Evolutionary conservation across 1,139 yeast species (phyloP), one percentile per base, ranked within the genome.

Genomic region (Scheffersomyces parashehatae): DNA sequence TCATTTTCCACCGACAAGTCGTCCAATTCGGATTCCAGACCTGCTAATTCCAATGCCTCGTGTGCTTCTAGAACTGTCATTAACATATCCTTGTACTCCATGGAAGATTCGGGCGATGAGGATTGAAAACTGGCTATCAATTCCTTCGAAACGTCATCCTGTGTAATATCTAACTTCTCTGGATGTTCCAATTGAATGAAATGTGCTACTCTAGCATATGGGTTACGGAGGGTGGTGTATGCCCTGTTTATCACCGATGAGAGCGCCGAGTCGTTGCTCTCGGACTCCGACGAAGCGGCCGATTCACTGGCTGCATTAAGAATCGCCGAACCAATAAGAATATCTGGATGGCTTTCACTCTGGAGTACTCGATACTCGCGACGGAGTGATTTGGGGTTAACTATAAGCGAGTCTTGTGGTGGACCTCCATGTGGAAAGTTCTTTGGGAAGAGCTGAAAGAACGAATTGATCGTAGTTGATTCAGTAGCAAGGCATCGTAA

Each of bases 61-160:
- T 89, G 91, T 1, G 88, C 83, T 53, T 89, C 95, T 64, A 91
- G 70, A 29, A 91, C 88, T 38, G 82, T 78, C 83, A 85, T 79
- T 34, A 88, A 64, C 59, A 85, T 68, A 15, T 70, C 77, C 47
- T 86, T 86, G 59, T 88, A 74, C 35, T 64, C 67, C 42, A 67
- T 47, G 4, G 73, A 58, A 14, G 59, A 56, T 36, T 65, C 69
- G 9, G 60, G 59, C 1, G 69, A 63, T 11, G 56, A 45, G 9
- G 56, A 45, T 49, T 74, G 77, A 35, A 68, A 61, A 28, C 58
- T 45, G 3, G 66, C 60, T 38, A 73, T 73, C 43, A 71, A 51
- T 12, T 48, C 50, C 49, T 74, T 74, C 24, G 77, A 63, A 2
- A 64, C 64, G 10, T 67, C 73, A 49, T 74, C 79, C 39, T 64